phyloP scores from a whole-genome alignment of 805 yeast genomes.

The Starmerella geochares region DNA sequence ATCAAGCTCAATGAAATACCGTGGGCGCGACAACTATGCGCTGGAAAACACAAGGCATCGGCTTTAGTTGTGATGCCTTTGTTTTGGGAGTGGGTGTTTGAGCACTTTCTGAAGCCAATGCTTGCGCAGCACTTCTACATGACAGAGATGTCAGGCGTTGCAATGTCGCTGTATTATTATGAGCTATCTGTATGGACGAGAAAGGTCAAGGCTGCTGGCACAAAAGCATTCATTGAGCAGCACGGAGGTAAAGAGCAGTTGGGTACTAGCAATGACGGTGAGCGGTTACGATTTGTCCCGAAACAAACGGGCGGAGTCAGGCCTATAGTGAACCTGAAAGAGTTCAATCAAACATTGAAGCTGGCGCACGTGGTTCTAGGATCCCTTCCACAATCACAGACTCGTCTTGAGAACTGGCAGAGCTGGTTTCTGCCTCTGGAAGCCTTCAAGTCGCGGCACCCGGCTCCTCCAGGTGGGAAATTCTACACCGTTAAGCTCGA shows the following conservation, averaged over 20 bases:
- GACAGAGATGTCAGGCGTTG: constrained; percentile 39
- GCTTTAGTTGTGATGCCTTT: constrained; percentile 27
- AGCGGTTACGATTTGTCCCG: constrained; percentile 30
- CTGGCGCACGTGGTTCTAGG: constrained; percentile 27
- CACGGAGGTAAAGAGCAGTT: constrained; percentile 36
- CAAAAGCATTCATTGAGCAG: constrained; percentile 25
- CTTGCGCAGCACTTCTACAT: constrained; percentile 53
- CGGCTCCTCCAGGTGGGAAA: constrained; percentile 26
- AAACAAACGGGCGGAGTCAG: constrained; percentile 19
- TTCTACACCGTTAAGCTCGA: constrained; percentile 61
- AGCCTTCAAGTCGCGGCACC: constrained; percentile 32
- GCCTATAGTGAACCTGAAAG: constrained; percentile 20
- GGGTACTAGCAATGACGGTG: constrained; percentile 37
- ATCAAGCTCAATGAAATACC: constrained; percentile 38
- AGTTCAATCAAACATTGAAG: constrained; percentile 11
- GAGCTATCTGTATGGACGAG: constrained; percentile 25
- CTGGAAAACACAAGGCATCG: background rate
- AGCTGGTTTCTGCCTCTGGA: constrained; percentile 33
- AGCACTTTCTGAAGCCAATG: constrained; percentile 38
- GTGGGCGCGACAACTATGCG: constrained; percentile 37
- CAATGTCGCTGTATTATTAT: constrained; percentile 16
- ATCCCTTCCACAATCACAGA: constrained; percentile 35
- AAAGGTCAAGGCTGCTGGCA: constrained; percentile 36
- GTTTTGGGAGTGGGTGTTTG: constrained; percentile 53
- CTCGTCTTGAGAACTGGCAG: constrained; percentile 29